Base-by-base conservation (phyloP, 352 stramenopile species). In the Phytophthora pini region DNA sequence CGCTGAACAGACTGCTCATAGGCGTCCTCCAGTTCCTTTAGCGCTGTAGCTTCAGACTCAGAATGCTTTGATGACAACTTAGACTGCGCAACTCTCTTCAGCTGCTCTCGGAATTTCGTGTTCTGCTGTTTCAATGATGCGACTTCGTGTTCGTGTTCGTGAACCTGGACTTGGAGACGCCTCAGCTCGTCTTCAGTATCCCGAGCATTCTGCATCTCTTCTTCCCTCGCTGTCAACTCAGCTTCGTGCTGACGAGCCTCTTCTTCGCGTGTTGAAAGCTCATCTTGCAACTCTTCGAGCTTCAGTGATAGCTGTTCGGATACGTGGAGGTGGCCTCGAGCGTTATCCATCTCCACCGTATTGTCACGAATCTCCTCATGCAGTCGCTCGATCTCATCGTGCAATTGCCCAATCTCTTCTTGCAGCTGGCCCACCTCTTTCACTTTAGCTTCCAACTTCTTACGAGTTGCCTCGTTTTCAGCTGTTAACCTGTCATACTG, bases 261-360 rank as follows among this genome's bases (percentile, higher is more conserved):
- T 4, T 70, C 56, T 17, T 77, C 68, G 8, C 67, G 76, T 26
- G 65, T 45, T 44, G 70, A 55, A 12, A 82, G 43, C 26, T 77
- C 59, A 27, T 77, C 63, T 68, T 80, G 60, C 27, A 80, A 38
- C 20, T 77, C 63, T 52, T 84, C 69, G 0, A 88, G 56, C 56
- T 84, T 80, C n/a, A 70, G 45, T 20, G 62, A 85, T 49, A 89
- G 71, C 45, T 79, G 69, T 26, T 83, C 60, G 7, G 79, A 80
- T 22, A 72, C 50, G 34, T 85, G 68, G 4, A 87, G 53, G 22
- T 77, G 72, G n/a, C 55, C 49, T 52, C 66, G 64, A 9, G 69
- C 66, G 17, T 64, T 67, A 34, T 84, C 75, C 67, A 84, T 79
- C 24, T 88, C 79, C 7, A 65, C 49, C 12, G 71, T 72, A 34